Percentiles rank a stretch among this genome's conserved stretches.
Conservation (phyloP, 2,329 filamentous ascomycete species). For the Penicillium sp. region DNA sequence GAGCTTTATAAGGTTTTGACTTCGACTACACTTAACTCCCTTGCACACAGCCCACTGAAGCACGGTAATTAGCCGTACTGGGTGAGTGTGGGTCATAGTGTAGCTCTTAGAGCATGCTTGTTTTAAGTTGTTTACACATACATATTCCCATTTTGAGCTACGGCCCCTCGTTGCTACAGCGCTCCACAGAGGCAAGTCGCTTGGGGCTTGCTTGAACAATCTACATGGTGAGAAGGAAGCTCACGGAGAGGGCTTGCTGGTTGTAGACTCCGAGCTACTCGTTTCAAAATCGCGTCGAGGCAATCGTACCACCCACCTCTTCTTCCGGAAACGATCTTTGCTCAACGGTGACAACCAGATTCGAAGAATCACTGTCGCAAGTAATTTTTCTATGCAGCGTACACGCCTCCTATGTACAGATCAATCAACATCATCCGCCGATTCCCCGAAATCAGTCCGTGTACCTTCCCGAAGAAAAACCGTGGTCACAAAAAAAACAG, state of each 20-base stretch:
- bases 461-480: slow-evolving; percentile 9
- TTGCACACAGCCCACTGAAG: not conserved
- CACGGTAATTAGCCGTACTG: not conserved
- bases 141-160: not conserved
- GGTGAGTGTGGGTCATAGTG: not conserved
- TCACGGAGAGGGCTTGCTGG: not conserved
- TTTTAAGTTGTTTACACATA: not conserved
- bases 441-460: slow-evolving; percentile 13
- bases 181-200: not conserved
- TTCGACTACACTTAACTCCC: not conserved
- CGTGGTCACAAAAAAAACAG: slow-evolving; percentile 2
- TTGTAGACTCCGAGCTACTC: not conserved
- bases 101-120: not conserved
- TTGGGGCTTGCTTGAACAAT: not conserved
- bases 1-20: not conserved
- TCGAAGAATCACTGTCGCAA: slow-evolving; percentile 9
- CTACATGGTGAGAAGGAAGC: not conserved
- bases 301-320: not conserved
- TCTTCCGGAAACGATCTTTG: not conserved
- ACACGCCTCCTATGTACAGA: slow-evolving; percentile 31
- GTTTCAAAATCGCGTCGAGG: not conserved
- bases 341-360: not conserved
- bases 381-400: slow-evolving; percentile 28
- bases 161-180: not conserved
- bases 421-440: slow-evolving; percentile 20